These are phyloP conservation scores for Rostrohypoxylon terebratum DNA, from an alignment of 495 filamentous ascomycete genomes.

Conservation along the genomic window DNA sequence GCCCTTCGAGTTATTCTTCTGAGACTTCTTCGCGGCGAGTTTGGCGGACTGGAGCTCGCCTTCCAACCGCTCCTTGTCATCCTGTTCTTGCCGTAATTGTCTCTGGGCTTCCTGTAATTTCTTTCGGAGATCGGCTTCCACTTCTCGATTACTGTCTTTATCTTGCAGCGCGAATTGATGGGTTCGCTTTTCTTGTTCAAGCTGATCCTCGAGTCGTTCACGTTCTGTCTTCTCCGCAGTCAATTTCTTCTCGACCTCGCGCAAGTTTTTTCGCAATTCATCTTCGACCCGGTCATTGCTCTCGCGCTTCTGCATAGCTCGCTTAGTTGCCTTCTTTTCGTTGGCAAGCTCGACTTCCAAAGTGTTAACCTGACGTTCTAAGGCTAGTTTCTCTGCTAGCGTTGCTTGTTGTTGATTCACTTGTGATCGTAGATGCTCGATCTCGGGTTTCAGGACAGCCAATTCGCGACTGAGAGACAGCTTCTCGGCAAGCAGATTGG, in stretches of 20 bases:
- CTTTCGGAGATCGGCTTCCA: constrained; percentile 49
- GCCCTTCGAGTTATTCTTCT: constrained; percentile 36
- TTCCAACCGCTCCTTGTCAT: constrained; percentile 51
- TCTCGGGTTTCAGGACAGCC: constrained; percentile 74
- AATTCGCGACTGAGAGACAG: constrained; percentile 77
- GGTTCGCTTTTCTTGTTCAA: constrained; percentile 48
- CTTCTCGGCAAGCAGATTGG: constrained; percentile 81
- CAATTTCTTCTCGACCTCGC: constrained; percentile 63
- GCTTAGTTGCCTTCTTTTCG: constrained; percentile 75
- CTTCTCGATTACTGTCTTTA: constrained; percentile 42
- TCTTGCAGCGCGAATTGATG: constrained; percentile 42
- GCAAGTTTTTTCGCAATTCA: constrained; percentile 59
- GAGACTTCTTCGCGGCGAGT: constrained; percentile 55
- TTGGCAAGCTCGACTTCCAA: constrained; percentile 83
- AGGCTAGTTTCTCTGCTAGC: constrained; percentile 77
- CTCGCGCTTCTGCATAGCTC: constrained; percentile 65
- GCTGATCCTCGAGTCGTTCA: constrained; percentile 53
- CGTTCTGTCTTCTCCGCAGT: constrained; percentile 62
- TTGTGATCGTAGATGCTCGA: constrained; percentile 82
- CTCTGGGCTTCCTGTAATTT: constrained; percentile 46
- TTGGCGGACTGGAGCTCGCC: constrained; percentile 52
- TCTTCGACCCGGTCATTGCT: constrained; percentile 56
- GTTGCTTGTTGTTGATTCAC: constrained; percentile 71
- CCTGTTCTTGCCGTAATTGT: constrained; percentile 52
- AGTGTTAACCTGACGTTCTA: constrained; percentile 78